Conservation (phyloP, 2,329 filamentous ascomycete species). For the Colletotrichum siamense region DNA sequence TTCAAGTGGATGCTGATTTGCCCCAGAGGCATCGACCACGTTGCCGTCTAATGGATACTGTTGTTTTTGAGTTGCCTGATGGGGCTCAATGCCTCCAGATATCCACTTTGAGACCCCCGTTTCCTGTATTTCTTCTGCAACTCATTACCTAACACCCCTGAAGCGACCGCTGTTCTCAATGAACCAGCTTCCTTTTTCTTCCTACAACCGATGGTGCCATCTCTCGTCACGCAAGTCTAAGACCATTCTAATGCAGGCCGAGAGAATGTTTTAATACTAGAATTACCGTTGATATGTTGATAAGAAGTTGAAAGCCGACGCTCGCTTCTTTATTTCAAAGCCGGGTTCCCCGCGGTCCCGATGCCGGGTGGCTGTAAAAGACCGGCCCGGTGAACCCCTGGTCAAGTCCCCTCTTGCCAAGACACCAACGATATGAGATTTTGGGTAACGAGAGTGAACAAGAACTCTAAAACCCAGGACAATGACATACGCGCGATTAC, state of each 20-base stretch:
- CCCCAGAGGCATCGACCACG: neutral
- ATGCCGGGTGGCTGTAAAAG: neutral
- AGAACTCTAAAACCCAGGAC: neutral
- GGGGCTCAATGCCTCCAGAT: neutral
- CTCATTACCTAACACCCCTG: neutral
- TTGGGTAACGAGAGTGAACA: neutral
- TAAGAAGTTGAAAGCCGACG: neutral
- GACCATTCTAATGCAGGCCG: neutral
- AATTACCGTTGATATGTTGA: neutral
- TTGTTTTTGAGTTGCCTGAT: neutral
- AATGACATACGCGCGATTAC: constrained; percentile 2
- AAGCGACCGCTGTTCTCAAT: neutral
- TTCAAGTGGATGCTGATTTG: neutral
- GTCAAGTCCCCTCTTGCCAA: neutral
- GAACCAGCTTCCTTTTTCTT: neutral
- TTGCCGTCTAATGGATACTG: neutral
- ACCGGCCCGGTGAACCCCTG: neutral
- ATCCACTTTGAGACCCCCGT: neutral
- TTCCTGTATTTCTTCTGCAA: neutral
- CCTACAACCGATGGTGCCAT: neutral
- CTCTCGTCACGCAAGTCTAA: neutral
- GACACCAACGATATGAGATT: neutral
- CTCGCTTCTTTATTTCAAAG: neutral
- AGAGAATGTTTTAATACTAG: neutral
- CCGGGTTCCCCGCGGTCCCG: constrained; percentile 5